Base-by-base conservation (phyloP, 306 rosid species). In the Ormosia emarginata region DNA sequence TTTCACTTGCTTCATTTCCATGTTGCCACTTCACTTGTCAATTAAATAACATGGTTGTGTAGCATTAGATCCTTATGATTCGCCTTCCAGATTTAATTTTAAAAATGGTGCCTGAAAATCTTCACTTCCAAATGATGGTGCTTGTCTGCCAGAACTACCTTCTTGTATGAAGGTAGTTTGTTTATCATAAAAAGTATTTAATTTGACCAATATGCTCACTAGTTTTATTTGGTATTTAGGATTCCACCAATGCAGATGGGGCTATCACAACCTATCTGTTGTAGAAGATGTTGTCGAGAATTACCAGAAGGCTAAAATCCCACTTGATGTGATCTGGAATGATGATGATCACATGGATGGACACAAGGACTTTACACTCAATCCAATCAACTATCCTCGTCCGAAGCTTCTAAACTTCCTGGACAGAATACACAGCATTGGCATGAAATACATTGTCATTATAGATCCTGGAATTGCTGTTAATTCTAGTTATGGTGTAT, bases 161-260 rank as follows among this genome's bases (percentile, higher is more conserved):
- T 17, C 24, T 49, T 33, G 14, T 32, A 36, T 24, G 58, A 24
- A 8, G 1, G n/a, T 10, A 17, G 0, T 18, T 47, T 37, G 49
- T 34, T 77, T 63, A 7, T 37, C 12, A 29, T 37, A 41, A 36
- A 43, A 68, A 34, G 77, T 3, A 57, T 29, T 68, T 58, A 12
- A 57, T 29, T 68, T 58, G 17, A 69, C 12, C 18, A 69, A 69
- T 29, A 34, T 74, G 14, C 29, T 47, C 1, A 8, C 59, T 30
- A 29, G 7, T 78, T 62, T 82, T 2, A 34, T 63, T 78, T 84
- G 83, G 58, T 32, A 41, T 4, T 75, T 87, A 94, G 97, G 97
- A 83, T 94, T 94, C 85, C 98, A 94, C 83, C 98, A 94, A 82
- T 92, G 98, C 78, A 91, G 92, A 91, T 94, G 97, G 98, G 97